Base-by-base conservation (phyloP, 2,329 filamentous ascomycete species). In the Phoma sp. region DNA sequence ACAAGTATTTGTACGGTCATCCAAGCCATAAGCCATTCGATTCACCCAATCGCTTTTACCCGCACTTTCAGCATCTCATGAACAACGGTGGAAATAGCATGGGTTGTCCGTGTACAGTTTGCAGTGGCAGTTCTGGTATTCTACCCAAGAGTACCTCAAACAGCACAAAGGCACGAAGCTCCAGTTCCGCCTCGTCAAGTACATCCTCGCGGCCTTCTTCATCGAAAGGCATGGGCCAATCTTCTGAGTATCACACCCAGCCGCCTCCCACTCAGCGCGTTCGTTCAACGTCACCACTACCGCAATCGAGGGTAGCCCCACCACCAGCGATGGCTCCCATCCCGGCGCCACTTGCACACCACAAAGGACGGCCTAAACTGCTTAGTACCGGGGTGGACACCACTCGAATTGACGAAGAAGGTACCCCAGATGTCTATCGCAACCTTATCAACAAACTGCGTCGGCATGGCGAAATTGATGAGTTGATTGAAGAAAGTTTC, bases 1-100 rank as follows among this genome's bases (percentile, higher is more conserved):
- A 87, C 65, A 78, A 80, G 42, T 85, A 82, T 49, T 71, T 87
- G 0, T 87, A 77, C 49, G 85, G 85, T 0, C 84, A 87, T 65
- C 83, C 83, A 0, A 69, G 71, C 7, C 78, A 78, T 7, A 73
- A 74, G 40, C 73, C 69, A 14, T 87, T 83, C 50, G 78, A 84
- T 38, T 87, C 84, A 0, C 77, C 80, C 0, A 77, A 77, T 17
- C 72, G 80, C 4, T 86, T 86, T 59, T 83, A 78, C 42, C 79
- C 80, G 0, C 85, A 88, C 55, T 87, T 87, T 65, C 72, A 78
- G 43, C 77, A 80, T 65, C 65, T 87, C 20, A 84, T 86, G 79
- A 76, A 79, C 12, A 76, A 79, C 43, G 71, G 61, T 2, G 76
- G 75, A 0, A 68, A 70, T 34, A 69, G 65, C 5, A 70, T 73